Base-by-base conservation (phyloP, 805 yeast genomes). In the Candida ipomoeae region DNA sequence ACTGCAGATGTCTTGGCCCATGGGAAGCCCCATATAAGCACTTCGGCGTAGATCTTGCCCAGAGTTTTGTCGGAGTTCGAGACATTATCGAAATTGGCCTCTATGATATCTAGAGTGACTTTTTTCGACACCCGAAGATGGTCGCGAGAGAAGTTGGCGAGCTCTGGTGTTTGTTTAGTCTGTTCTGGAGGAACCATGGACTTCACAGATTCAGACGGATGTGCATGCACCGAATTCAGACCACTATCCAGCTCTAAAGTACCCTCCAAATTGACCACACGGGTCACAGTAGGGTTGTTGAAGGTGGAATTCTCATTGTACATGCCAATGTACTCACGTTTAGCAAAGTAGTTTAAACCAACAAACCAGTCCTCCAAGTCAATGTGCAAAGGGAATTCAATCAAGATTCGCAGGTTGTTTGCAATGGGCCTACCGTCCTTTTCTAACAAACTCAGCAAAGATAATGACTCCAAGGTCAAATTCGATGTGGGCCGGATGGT, bases 361-460 rank as follows among this genome's bases (percentile, higher is more conserved):
- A 86, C 86, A 53, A 79, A 73, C 91, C 94, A 86, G 62, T 85
- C 90, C 60, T 85, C 91, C 40, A 85, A 70, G 63, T 85, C 91
- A 20, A 82, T 81, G 56, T 80, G 81, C 38, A 83, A 68, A 2
- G 88, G 86, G 54, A 86, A 86, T 55, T 79, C 81, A 44, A 86
- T 68, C 20, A 84, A 66, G 3, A 83, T 70, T 45, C 85, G 59
- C 49, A 65, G 68, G 53, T 65, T 61, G 34, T 67, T 70, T 18
- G 68, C 55, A 11, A 71, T 58, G 31, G 54, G 51, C 46, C 67
- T 67, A 37, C 70, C 72, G 18, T 73, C 78, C 45, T 65, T 62
- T 10, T 58, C 48, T 40, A 73, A 59, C 41, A 73, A 68, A 15
- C 48, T 41, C 26, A 44, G 58, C 21, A 44, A 11, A n/a, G 52